These are phyloP conservation scores for Punica granatum DNA, from an alignment of 345 rosid genomes.

Conservation along the genomic window DNA sequence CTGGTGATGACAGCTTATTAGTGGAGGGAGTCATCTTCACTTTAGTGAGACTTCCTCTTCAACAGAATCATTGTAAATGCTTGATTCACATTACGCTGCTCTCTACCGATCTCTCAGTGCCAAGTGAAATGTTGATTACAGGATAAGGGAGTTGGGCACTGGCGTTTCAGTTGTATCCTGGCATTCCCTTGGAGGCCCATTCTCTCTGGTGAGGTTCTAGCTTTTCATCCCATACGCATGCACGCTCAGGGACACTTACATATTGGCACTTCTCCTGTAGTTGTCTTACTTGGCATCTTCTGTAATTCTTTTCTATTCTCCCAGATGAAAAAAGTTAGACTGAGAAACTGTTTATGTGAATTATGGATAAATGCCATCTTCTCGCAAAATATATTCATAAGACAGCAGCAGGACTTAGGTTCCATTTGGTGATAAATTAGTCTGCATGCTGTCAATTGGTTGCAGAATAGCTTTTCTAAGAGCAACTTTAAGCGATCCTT, in stretches of 20 bases:
- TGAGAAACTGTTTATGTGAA: neutral
- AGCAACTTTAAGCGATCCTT: neutral
- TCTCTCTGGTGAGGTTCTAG: conserved; percentile 55
- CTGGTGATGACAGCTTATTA: neutral
- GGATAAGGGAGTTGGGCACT: conserved; percentile 89
- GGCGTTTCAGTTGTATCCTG: conserved; percentile 89
- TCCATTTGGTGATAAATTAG: neutral
- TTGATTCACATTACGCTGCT: neutral
- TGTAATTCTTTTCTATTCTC: too few species aligned
- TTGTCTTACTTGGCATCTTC: neutral
- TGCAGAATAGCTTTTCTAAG: neutral
- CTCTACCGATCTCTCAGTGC: neutral
- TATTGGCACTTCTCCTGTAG: neutral
- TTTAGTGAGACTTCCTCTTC: neutral
- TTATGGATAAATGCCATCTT: neutral
- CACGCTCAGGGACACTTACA: too few species aligned
- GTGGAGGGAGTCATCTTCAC: neutral
- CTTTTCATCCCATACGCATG: neutral
- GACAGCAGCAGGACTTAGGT: neutral
- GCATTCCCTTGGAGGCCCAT: conserved; percentile 96
- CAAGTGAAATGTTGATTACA: conserved; percentile 15
- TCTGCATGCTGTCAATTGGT: neutral
- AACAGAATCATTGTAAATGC: neutral
- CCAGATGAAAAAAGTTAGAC: neutral
- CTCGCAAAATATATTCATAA: neutral